Evolutionary conservation across 1,139 yeast species (phyloP).

Genomic region (Scheffersomyces segobiensis): DNA sequence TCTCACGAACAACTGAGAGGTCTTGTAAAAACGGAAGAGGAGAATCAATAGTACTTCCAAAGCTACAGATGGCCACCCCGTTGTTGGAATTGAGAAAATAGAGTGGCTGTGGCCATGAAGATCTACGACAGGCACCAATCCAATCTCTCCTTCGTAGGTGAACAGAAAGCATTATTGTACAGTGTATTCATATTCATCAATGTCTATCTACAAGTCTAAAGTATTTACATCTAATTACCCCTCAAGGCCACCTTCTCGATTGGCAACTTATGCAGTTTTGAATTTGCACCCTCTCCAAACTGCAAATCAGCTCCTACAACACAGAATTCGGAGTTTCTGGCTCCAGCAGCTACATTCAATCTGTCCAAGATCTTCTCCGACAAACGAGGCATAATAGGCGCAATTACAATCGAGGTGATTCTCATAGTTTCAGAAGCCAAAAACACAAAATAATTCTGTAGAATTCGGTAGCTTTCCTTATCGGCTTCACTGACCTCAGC

Average conservation of each 20-base stretch:
- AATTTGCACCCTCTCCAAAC: slow-evolving; percentile 47
- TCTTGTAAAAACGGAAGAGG: no score
- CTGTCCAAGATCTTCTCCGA: slow-evolving; percentile 61
- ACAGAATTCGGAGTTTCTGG: slow-evolving; percentile 41
- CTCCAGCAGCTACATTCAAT: slow-evolving; percentile 47
- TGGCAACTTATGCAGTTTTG: slow-evolving; percentile 24
- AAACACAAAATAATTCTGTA: slow-evolving; percentile 57
- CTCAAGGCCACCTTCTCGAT: slow-evolving; percentile 26
- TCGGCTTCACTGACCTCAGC: slow-evolving; percentile 28
- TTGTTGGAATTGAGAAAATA: no score
- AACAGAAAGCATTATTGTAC: neutral
- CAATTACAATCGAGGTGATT: slow-evolving; percentile 62
- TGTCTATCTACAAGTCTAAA: slow-evolving; percentile 7
- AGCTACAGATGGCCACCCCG: no score
- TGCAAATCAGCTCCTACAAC: slow-evolving; percentile 46
- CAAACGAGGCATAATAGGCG: slow-evolving; percentile 72
- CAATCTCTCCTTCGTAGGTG: neutral
- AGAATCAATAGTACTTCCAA: no score
- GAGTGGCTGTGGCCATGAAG: no score
- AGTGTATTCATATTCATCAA: neutral
- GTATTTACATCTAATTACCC: neutral
- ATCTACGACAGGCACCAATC: no score
- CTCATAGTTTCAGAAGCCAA: slow-evolving; percentile 73
- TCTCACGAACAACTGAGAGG: no score
- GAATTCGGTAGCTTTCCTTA: slow-evolving; percentile 16